Percentiles rank a stretch among this genome's conserved stretches.
phyloP scores from a whole-genome alignment of 805 yeast species.

The Cyberlindnera veronae region DNA sequence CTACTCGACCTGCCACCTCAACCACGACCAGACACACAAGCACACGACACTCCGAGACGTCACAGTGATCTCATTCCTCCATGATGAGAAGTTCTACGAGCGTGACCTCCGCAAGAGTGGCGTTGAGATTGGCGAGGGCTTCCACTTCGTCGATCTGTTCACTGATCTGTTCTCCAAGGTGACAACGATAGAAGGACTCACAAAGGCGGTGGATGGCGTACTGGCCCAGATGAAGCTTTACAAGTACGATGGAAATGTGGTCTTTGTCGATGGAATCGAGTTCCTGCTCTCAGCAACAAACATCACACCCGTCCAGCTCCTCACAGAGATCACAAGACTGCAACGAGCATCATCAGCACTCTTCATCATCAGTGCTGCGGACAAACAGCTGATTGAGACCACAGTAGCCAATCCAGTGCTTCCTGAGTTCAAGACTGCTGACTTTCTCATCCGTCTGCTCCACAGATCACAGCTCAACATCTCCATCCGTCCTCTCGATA shows the following conservation, averaged over 20 bases:
- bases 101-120: slow-evolving; percentile 40
- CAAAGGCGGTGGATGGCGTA: slow-evolving; percentile 15
- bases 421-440: slow-evolving; percentile 41
- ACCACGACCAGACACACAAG: slow-evolving; percentile 16
- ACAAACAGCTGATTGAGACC: slow-evolving; percentile 36
- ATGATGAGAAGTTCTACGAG: slow-evolving; percentile 30
- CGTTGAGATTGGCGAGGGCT: slow-evolving; percentile 32
- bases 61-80: slow-evolving; percentile 34
- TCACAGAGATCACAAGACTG: slow-evolving; percentile 33
- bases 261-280: slow-evolving; percentile 48
- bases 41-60: no score
- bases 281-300: slow-evolving; percentile 42
- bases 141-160: slow-evolving; percentile 44
- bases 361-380: slow-evolving; percentile 39
- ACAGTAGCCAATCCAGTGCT: slow-evolving; percentile 22
- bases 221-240: slow-evolving; percentile 6
- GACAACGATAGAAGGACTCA: slow-evolving; percentile 15
- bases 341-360: slow-evolving; percentile 33
- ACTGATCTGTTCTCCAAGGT: slow-evolving; percentile 42
- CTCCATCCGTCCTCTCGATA: slow-evolving; percentile 61
- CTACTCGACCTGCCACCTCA: slow-evolving; percentile 24
- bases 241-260: slow-evolving; percentile 17
- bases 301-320: slow-evolving; percentile 34
- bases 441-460: slow-evolving; percentile 43
- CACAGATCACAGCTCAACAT: slow-evolving; percentile 51